Evolutionary conservation across 495 filamentous ascomycete genomes (phyloP).

Genomic region (Thozetella sp.): DNA sequence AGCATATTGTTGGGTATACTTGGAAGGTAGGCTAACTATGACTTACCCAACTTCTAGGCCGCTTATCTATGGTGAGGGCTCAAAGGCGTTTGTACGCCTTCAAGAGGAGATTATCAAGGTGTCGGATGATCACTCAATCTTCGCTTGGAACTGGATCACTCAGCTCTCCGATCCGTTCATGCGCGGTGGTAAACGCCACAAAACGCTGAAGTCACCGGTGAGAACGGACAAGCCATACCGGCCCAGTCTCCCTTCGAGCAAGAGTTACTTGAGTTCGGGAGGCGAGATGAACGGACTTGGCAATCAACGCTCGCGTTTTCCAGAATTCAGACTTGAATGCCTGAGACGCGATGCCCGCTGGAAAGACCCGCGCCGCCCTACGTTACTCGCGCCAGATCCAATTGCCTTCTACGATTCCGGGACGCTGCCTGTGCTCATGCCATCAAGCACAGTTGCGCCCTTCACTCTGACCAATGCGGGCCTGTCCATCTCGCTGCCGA

Average conservation of each 20-base stretch:
- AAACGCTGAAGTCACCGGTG: background rate
- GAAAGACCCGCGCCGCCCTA: constrained; percentile 7
- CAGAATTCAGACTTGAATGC: background rate
- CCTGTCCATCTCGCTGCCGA: constrained; percentile 12
- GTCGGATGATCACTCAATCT: constrained; percentile 13
- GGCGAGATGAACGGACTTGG: background rate
- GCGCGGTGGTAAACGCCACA: background rate
- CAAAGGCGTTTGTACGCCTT: constrained; percentile 17
- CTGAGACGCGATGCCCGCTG: constrained; percentile 2
- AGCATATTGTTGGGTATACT: too few relatives aligned
- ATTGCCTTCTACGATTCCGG: constrained; percentile 10
- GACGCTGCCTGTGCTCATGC: constrained; percentile 4
- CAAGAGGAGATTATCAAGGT: constrained; percentile 17
- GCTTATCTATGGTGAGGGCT: constrained; percentile 22
- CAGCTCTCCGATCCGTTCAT: constrained; percentile 7
- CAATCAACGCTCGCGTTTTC: constrained; percentile 1
- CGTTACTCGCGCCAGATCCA: constrained; percentile 11
- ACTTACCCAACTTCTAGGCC: too few relatives aligned
- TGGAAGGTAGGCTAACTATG: too few relatives aligned
- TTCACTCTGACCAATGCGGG: constrained; percentile 13
- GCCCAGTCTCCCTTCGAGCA: background rate
- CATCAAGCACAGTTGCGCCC: constrained; percentile 1
- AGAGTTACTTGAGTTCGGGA: background rate
- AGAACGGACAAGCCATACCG: background rate
- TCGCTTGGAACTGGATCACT: constrained; percentile 13